These are phyloP conservation scores for Lumnitzera racemosa DNA, from an alignment of 345 rosid species.

Conservation along the genomic window DNA sequence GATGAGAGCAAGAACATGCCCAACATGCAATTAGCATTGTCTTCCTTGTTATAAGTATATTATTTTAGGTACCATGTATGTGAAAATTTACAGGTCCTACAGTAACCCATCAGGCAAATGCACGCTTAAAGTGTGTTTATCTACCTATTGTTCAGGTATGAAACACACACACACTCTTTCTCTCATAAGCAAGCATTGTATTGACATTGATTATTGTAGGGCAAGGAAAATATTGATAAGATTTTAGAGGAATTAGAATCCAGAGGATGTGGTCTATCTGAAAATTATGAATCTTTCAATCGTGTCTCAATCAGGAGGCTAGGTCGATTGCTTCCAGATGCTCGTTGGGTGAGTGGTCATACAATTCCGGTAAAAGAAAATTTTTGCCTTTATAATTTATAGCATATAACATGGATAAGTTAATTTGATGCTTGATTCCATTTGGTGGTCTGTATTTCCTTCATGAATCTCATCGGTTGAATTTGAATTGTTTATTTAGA, in stretches of 20 bases:
- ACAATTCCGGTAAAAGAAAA: too few relatives aligned
- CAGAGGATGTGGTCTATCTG: slow-evolving; percentile 35
- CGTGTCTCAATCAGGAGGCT: slow-evolving; percentile 64
- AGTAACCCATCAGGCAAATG: slow-evolving; percentile 42
- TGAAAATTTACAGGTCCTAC: slow-evolving; percentile 24
- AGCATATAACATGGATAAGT: too few relatives aligned
- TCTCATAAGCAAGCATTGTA: neutral
- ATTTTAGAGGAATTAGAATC: slow-evolving; percentile 44
- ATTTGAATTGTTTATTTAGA: too few relatives aligned
- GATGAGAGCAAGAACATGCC: too few relatives aligned
- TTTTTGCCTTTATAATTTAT: too few relatives aligned
- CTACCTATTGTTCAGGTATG: slow-evolving; percentile 59
- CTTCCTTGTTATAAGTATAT: too few relatives aligned
- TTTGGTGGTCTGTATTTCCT: too few relatives aligned
- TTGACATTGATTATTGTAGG: slow-evolving; percentile 26
- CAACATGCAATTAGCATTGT: too few relatives aligned
- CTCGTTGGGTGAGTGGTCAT: slow-evolving; percentile 54
- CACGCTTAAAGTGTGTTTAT: slow-evolving; percentile 61
- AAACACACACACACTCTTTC: neutral
- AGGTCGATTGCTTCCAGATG: slow-evolving; percentile 83
- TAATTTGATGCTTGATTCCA: too few relatives aligned
- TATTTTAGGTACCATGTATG: neutral
- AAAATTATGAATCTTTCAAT: slow-evolving; percentile 38
- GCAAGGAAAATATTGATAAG: slow-evolving; percentile 52
- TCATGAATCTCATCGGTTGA: too few relatives aligned